Percentiles rank a stretch among this genome's conserved stretches.
phyloP scores from a whole-genome alignment of 306 rosid species.

The Rosa rugosa region DNA sequence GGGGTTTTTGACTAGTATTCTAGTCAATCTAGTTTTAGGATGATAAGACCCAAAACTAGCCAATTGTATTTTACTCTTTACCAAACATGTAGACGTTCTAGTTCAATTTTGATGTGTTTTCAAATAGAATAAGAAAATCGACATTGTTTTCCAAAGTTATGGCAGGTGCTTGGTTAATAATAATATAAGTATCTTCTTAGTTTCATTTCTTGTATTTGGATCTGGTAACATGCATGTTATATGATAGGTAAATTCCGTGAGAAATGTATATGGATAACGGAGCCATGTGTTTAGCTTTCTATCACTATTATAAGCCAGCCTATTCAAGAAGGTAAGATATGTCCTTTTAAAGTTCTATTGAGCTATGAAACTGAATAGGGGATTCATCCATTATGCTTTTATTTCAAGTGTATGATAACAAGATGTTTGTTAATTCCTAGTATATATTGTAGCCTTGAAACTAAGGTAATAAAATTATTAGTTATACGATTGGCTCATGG shows the following conservation, averaged over 20 bases:
- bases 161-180: no score
- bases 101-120: not conserved
- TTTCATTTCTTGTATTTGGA: no score
- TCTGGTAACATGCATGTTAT: no score
- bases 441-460: not conserved
- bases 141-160: not conserved
- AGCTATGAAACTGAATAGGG: not conserved
- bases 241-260: no score
- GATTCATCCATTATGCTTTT: not conserved
- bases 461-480: not conserved
- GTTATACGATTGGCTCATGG: not conserved
- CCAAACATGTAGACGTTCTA: not conserved
- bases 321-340: not conserved
- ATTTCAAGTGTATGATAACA: not conserved
- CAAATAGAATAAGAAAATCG: not conserved
- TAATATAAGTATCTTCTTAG: no score
- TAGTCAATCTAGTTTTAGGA: not conserved
- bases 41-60: not conserved
- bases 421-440: not conserved
- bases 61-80: not conserved
- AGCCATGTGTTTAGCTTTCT: no score
- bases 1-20: no score
- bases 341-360: not conserved
- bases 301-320: not conserved
- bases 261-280: not conserved